Base-by-base conservation (phyloP, 148 eudicot species). In the Dysphania ambrosioides region DNA sequence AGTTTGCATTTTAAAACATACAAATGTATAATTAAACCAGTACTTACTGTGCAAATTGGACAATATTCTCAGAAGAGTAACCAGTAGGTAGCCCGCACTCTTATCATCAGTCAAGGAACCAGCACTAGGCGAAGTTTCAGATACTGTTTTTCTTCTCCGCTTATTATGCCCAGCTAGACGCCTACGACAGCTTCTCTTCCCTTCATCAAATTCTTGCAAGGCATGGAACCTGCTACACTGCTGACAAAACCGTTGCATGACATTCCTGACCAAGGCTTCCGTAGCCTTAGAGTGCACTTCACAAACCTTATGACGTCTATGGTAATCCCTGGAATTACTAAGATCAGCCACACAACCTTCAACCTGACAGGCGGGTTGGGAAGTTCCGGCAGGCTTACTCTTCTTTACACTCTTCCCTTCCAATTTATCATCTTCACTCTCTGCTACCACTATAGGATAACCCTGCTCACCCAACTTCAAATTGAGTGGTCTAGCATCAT, bases 191-290 rank as follows among this genome's bases (percentile, higher is more conserved):
- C 98, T 94, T 81, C 98, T 81, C 85, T 88, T 94, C 35, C 91
- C 98, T 83, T 92, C 98, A 88, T 94, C 98, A 83, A 94, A 94
- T 77, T 94, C 97, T 84, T 90, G 82, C 72, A 94, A 88, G 81
- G 58, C 87, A 86, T 94, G 98, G 82, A 94, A 94, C 88, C 97
- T 94, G 85, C 98, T 94, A 81, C 98, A 94, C 85, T 94, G 98
- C 86, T 94, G 98, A 82, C 98, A 94, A 73, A 94, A 94, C 70
- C 98, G 84, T 77, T 94, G 97, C 87, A 84, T 75, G 62, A 81
- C 81, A 78, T 84, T 88, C 38, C 88, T 89, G 24, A 94, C 98
- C 77, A 88, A 34, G 29, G 87, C 96, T 68, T 81, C 78, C 30
- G 58, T 82, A 27, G 92, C 96, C 87, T 94, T 94, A 42, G 98